A percentile compares a stretch with the other conserved stretches of the same genome.
Evolutionary conservation across 345 rosid species (phyloP).

Genomic region (Brassica incana): DNA sequence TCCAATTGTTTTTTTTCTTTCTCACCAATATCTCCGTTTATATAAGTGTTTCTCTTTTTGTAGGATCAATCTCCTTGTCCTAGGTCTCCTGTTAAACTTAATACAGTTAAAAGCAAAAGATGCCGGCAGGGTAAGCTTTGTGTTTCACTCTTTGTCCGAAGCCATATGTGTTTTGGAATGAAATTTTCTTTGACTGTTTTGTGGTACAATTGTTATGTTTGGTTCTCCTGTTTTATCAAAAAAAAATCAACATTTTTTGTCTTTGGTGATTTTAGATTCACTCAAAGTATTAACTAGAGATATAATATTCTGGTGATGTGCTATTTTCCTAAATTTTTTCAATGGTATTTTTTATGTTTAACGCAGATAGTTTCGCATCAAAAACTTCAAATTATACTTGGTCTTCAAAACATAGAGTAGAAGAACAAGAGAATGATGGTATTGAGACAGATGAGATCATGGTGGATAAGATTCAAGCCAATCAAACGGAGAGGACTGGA

Average conservation of each 20-base stretch:
- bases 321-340: background rate
- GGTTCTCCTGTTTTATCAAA: background rate
- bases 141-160: background rate
- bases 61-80: slow-evolving; percentile 87
- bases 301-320: background rate
- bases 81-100: slow-evolving; percentile 79
- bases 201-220: background rate
- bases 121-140: slow-evolving; percentile 55
- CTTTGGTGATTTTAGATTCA: background rate
- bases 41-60: background rate
- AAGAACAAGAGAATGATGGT: slow-evolving; percentile 51
- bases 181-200: background rate
- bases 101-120: slow-evolving; percentile 59
- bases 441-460: slow-evolving; percentile 41
- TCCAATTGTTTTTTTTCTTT: background rate
- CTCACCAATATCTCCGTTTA: background rate
- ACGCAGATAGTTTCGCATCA: slow-evolving; percentile 44
- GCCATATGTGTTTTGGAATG: background rate
- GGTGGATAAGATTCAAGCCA: background rate
- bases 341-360: slow-evolving; percentile 1
- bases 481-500: background rate
- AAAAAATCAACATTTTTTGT: background rate
- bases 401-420: slow-evolving; percentile 44
- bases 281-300: background rate
- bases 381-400: slow-evolving; percentile 51